These are phyloP conservation scores for Circinella minor DNA, from an alignment of 371 early-diverging fungal genomes.

Conservation along the genomic window DNA sequence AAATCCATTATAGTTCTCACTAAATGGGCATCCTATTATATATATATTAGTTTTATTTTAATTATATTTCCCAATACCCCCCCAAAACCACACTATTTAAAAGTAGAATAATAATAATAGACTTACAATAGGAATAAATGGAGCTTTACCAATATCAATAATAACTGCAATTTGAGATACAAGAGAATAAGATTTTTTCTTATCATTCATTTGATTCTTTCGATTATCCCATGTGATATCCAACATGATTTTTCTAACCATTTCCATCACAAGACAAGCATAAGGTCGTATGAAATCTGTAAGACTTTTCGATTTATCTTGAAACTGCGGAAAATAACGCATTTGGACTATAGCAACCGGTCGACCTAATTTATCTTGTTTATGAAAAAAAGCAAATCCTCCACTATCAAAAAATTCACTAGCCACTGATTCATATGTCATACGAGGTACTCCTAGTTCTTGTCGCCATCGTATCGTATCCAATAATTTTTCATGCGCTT, in stretches of 20 bases:
- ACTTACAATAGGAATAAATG: slow-evolving; percentile 43
- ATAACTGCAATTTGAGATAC: slow-evolving; percentile 43
- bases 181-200: slow-evolving; percentile 22
- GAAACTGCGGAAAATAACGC: slow-evolving; percentile 48
- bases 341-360: slow-evolving; percentile 49
- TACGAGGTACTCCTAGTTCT: slow-evolving; percentile 26
- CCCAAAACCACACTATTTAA: too few relatives aligned
- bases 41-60: too few relatives aligned
- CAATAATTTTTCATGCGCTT: slow-evolving; percentile 25
- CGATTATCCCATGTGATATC: slow-evolving; percentile 29
- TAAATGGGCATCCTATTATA: slow-evolving; percentile 37
- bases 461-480: slow-evolving; percentile 52
- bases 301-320: slow-evolving; percentile 33
- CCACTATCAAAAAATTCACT: slow-evolving; percentile 33
- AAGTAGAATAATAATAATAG: background rate
- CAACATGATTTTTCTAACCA: slow-evolving; percentile 39
- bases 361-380: slow-evolving; percentile 45
- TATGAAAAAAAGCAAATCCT: slow-evolving; percentile 50
- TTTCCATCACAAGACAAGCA: slow-evolving; percentile 52
- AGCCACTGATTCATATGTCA: slow-evolving; percentile 34
- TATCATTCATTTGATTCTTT: slow-evolving; percentile 12
- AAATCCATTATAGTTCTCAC: slow-evolving; percentile 32
- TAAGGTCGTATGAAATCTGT: slow-evolving; percentile 38
- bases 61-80: background rate
- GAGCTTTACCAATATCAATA: slow-evolving; percentile 46